These are phyloP conservation scores for Thielaviopsis musarum DNA, from an alignment of 2,329 filamentous ascomycete genomes.

Conservation along the genomic window DNA sequence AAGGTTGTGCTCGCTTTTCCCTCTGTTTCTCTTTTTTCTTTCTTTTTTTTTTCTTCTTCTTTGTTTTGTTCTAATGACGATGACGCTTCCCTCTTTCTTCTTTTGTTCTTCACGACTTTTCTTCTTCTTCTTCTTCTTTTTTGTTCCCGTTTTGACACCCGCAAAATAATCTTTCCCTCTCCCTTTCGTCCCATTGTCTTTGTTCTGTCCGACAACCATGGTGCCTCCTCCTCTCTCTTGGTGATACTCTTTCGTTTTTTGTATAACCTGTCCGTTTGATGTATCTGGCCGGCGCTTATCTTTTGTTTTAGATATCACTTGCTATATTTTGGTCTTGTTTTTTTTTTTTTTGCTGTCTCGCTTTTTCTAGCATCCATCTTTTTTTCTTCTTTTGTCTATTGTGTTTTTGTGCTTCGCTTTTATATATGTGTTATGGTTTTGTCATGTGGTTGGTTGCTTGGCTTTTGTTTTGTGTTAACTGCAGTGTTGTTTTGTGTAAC, in stretches of 20 bases:
- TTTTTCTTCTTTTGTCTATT: no score
- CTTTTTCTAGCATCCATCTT: no score
- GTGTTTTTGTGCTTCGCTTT: no score
- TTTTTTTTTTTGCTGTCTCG: neutral
- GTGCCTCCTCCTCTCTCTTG: no score
- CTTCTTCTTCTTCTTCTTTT: conserved; percentile 4
- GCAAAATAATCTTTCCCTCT: no score
- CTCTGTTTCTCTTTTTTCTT: neutral
- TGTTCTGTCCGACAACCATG: no score
- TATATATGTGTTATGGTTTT: no score
- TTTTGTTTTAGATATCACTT: neutral
- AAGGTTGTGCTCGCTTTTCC: neutral
- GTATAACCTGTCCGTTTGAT: neutral
- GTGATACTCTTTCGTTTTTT: neutral
- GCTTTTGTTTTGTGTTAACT: no score
- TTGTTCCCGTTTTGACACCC: no score
- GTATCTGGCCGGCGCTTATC: neutral
- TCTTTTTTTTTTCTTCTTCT: neutral
- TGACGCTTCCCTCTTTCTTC: neutral
- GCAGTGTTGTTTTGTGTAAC: no score
- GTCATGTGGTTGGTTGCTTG: no score
- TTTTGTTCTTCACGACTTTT: neutral
- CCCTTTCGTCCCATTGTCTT: no score
- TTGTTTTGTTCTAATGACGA: neutral
- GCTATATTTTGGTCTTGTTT: neutral